Percentiles rank a stretch among this genome's conserved stretches.
phyloP scores from a whole-genome alignment of 257 asterid genomes.

The Primulina tabacum region DNA sequence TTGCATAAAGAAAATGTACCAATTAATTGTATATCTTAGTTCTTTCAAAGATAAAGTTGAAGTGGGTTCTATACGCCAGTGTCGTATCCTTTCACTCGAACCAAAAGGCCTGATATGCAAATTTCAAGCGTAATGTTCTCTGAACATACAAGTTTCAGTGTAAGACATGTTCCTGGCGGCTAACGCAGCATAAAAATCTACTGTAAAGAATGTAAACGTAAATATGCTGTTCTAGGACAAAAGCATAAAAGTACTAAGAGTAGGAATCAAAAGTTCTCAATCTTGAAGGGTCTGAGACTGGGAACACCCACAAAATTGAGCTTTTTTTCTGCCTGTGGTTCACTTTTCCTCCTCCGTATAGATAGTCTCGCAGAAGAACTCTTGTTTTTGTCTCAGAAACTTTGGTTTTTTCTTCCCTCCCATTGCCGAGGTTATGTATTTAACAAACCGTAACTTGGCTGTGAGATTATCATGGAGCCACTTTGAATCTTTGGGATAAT shows the following conservation, averaged over 20 bases:
- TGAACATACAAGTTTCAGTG: background rate
- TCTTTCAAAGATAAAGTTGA: background rate
- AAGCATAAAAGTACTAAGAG: background rate
- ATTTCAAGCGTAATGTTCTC: background rate
- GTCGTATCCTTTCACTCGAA: background rate
- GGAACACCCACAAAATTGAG: constrained; percentile 41
- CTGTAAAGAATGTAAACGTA: background rate
- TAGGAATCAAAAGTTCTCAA: constrained; percentile 22
- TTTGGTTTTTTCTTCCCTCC: constrained; percentile 30
- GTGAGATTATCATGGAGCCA: constrained; percentile 98
- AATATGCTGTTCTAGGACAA: background rate
- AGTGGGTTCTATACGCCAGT: background rate
- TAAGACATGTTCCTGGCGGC: background rate
- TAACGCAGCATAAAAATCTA: background rate
- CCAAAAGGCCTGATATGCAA: background rate
- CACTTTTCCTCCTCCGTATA: constrained; percentile 38
- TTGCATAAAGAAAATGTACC: too few species aligned
- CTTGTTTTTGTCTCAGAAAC: constrained; percentile 42
- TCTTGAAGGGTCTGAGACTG: constrained; percentile 53
- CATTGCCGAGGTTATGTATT: constrained; percentile 52
- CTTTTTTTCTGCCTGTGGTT: constrained; percentile 45
- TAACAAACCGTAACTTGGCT: constrained; percentile 45
- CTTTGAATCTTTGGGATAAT: constrained; percentile 94
- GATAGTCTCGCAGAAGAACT: constrained; percentile 48
- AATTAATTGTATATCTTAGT: background rate